phyloP scores from a whole-genome alignment of 441 rosid species.

The Croton laevigatus region DNA sequence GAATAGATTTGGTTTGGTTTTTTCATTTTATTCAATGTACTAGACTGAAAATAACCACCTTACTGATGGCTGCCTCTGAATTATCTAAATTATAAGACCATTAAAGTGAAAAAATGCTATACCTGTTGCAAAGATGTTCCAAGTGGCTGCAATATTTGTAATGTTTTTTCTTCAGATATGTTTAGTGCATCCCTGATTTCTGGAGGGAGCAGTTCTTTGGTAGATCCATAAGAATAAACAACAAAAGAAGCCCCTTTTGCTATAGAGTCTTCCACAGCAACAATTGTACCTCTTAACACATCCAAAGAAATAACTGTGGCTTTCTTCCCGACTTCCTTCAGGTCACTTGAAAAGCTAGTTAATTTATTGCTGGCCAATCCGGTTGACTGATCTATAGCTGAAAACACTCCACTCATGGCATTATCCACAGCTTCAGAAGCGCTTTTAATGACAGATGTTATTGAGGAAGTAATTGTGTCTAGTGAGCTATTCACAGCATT shows the following conservation, averaged over 20 bases:
- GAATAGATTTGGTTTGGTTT: neutral
- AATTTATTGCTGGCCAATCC: conserved; percentile 47
- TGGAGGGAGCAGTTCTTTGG: conserved; percentile 71
- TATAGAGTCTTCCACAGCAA: conserved; percentile 60
- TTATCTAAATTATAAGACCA: conserved; percentile 10
- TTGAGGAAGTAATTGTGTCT: conserved; percentile 52
- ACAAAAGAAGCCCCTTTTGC: conserved; percentile 60
- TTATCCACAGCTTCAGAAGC: conserved; percentile 63
- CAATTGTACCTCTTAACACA: conserved; percentile 56
- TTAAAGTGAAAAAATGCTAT: conserved; percentile 12
- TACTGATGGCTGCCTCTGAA: conserved; percentile 1
- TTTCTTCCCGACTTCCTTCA: conserved; percentile 54
- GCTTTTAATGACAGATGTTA: conserved; percentile 51
- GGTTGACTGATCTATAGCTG: conserved; percentile 56
- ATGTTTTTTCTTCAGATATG: conserved; percentile 63
- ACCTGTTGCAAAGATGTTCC: conserved; percentile 74
- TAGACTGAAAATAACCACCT: neutral
- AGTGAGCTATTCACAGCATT: conserved; percentile 48
- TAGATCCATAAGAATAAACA: conserved; percentile 64
- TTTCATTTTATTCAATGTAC: conserved; percentile 1
- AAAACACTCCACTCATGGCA: conserved; percentile 42
- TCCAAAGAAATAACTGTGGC: conserved; percentile 52
- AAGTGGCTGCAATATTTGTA: conserved; percentile 50
- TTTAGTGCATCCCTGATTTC: conserved; percentile 52
- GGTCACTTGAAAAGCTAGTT: conserved; percentile 47